phyloP scores from a whole-genome alignment of 139 green algal genomes.

The Tetraselmis chui region DNA sequence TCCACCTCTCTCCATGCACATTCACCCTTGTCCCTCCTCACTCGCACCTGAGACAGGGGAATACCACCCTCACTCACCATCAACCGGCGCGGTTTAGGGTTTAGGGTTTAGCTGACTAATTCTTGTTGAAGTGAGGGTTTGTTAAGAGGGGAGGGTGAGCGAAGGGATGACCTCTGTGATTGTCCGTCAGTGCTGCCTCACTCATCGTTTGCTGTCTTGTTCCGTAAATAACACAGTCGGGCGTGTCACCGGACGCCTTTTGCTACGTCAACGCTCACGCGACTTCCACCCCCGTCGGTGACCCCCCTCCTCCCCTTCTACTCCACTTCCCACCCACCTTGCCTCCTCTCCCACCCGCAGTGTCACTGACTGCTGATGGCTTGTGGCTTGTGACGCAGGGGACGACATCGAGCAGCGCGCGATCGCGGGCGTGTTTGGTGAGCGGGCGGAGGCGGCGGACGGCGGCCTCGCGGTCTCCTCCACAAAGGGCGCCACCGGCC shows the following conservation, averaged over 20 bases:
- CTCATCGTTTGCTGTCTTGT: too few relatives aligned
- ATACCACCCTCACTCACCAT: too few relatives aligned
- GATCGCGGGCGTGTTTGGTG: slow-evolving; percentile 65
- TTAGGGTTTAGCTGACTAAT: too few relatives aligned
- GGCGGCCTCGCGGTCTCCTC: slow-evolving; percentile 56
- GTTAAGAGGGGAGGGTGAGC: too few relatives aligned
- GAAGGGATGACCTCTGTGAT: too few relatives aligned
- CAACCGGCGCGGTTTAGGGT: too few relatives aligned
- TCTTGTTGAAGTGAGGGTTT: too few relatives aligned
- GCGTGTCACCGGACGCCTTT: slow-evolving; percentile 44
- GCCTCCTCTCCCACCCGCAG: background rate
- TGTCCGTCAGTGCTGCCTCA: too few relatives aligned
- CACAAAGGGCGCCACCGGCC: slow-evolving; percentile 84
- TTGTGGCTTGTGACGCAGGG: slow-evolving; percentile 30
- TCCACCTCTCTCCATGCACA: background rate
- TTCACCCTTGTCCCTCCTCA: too few relatives aligned
- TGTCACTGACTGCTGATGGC: background rate
- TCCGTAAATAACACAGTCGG: slow-evolving; percentile 23
- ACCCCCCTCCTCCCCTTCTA: background rate
- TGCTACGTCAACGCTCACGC: slow-evolving; percentile 92
- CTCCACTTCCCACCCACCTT: background rate
- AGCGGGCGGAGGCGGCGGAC: background rate
- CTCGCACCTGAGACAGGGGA: too few relatives aligned
- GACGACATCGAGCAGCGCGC: slow-evolving; percentile 70
- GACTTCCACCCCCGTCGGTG: slow-evolving; percentile 67